Conservation (phyloP, 768 basidiomycete genomes). For the Mycena vulgaris region DNA sequence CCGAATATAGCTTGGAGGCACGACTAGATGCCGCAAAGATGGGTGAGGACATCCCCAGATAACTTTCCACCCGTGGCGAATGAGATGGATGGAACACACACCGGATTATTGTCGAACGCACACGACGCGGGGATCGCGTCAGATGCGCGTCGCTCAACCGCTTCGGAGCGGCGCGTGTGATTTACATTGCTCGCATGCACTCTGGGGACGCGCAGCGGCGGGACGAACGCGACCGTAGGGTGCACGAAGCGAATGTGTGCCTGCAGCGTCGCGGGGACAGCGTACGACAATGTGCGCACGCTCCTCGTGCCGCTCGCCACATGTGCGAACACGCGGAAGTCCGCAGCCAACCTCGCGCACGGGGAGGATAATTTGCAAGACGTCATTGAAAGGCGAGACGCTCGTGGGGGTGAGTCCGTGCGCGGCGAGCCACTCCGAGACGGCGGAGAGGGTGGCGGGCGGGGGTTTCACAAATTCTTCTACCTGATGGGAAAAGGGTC, state of each 20-base stretch:
- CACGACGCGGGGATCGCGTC: constrained; percentile 22
- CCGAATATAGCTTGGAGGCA: constrained; percentile 28
- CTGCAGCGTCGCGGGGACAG: constrained; percentile 61
- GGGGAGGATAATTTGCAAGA: constrained; percentile 60
- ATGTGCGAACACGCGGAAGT: constrained; percentile 55
- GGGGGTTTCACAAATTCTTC: too few relatives aligned
- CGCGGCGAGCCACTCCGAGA: constrained; percentile 56
- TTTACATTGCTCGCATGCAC: neutral
- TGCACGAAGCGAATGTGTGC: constrained; percentile 63
- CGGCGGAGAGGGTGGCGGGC: constrained; percentile 10
- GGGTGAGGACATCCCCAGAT: too few relatives aligned
- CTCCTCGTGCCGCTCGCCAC: constrained; percentile 50
- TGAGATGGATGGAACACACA: neutral
- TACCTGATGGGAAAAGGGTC: too few relatives aligned
- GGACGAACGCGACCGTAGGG: constrained; percentile 45
- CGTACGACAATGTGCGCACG: constrained; percentile 64
- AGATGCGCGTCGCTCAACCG: neutral
- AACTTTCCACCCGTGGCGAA: too few relatives aligned
- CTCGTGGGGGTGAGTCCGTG: constrained; percentile 56
- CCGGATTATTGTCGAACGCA: neutral
- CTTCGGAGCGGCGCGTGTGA: neutral
- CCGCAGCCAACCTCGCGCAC: constrained; percentile 60
- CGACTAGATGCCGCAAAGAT: neutral
- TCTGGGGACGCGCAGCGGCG: neutral
- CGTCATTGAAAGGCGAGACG: constrained; percentile 61